Evolutionary conservation across 176 grass and related monocot species (phyloP).

Genomic region (Zizania latifolia): DNA sequence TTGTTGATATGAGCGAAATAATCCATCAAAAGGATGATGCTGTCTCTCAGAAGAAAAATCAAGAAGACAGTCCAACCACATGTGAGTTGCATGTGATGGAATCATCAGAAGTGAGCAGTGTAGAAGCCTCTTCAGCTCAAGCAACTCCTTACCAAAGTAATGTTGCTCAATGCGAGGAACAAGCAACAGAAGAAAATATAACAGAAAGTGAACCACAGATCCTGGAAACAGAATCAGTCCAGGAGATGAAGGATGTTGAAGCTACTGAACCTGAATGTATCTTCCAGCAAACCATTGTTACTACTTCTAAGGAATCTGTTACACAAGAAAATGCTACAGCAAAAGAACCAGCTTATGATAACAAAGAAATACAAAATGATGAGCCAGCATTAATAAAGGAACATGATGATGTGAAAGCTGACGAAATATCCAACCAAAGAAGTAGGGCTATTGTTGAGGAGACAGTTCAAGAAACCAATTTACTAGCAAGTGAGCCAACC

Average conservation of each 20-base stretch:
- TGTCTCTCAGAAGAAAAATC: neutral
- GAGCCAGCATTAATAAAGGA: neutral
- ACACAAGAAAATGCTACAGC: conserved; percentile 21
- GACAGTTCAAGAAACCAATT: neutral
- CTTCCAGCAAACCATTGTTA: neutral
- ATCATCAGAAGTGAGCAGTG: conserved; percentile 10
- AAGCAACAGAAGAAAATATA: conserved; percentile 24
- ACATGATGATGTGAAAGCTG: conserved; percentile 5
- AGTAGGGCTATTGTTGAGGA: neutral
- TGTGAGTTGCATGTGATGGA: conserved; percentile 9
- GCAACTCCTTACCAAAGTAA: neutral
- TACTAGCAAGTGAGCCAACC: conserved; percentile 4
- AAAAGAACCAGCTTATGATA: conserved; percentile 1
- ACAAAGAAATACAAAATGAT: neutral
- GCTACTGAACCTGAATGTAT: neutral
- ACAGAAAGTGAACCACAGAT: neutral
- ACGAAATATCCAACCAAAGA: conserved; percentile 6
- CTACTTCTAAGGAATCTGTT: neutral
- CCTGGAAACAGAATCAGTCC: conserved; percentile 1
- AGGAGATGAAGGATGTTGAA: conserved; percentile 13
- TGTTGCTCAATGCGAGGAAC: neutral
- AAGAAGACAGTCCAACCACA: conserved; percentile 18
- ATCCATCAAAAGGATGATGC: neutral
- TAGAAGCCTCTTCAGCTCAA: conserved; percentile 20
- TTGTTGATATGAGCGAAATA: neutral